These are phyloP conservation scores for Diaporthe vaccinii DNA, from an alignment of 2,329 filamentous ascomycete genomes.

Conservation along the genomic window DNA sequence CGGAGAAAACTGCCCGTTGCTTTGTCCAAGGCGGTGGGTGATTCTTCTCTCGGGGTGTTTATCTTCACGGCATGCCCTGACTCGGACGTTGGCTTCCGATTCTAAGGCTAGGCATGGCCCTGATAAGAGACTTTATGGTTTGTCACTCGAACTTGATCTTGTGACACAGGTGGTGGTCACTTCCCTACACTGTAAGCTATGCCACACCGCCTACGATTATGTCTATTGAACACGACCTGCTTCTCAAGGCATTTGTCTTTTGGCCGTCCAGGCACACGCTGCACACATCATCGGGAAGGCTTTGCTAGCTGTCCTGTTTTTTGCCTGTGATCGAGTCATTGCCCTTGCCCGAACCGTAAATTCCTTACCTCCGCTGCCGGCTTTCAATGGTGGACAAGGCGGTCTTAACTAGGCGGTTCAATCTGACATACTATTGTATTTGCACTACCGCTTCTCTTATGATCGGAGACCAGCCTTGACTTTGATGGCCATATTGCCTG, in stretches of 20 bases:
- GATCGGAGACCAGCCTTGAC: rapidly evolving
- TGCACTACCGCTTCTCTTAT: background rate
- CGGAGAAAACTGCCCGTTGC: background rate
- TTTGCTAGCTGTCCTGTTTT: background rate
- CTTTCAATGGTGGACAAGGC: too few species aligned
- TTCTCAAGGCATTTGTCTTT: background rate
- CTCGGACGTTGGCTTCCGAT: background rate
- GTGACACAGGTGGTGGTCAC: background rate
- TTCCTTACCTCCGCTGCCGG: background rate
- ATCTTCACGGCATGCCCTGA: constrained; percentile 5
- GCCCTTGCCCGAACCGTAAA: background rate
- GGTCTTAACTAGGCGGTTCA: background rate
- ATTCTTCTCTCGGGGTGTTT: background rate
- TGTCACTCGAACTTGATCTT: background rate
- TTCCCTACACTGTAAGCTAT: background rate
- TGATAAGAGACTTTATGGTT: background rate
- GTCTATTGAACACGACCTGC: background rate
- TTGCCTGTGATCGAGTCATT: background rate
- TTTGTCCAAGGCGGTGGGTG: background rate
- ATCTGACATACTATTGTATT: background rate
- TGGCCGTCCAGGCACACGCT: background rate
- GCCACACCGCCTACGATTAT: background rate
- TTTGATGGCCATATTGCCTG: background rate
- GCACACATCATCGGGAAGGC: background rate
- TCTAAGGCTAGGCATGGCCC: background rate